Evolutionary conservation across 1,284 basidiomycete species (phyloP).

Genomic region (Ceratobasidium sp.): DNA sequence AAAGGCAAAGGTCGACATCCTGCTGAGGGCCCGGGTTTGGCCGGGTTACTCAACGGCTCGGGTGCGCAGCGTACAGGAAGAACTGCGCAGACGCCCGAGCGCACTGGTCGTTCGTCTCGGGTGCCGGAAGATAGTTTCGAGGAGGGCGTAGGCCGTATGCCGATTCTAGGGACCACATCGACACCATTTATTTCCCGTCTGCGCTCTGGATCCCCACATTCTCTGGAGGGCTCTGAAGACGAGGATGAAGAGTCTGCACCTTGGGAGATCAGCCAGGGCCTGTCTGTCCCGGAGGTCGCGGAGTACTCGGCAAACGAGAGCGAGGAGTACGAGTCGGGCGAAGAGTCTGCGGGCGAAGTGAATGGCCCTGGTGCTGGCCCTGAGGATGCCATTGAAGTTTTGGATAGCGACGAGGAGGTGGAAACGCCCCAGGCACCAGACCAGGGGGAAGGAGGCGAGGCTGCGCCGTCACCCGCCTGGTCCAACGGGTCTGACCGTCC

Average conservation of each 20-base stretch:
- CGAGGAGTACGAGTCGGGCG: constrained; percentile 6
- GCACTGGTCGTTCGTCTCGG: background rate
- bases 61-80: constrained; percentile 1
- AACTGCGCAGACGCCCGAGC: constrained; percentile 1
- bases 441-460: background rate
- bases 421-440: background rate
- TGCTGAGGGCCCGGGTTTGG: constrained; percentile 28
- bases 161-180: constrained; percentile 24
- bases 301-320: background rate
- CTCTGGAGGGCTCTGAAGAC: background rate
- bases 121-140: constrained; percentile 39
- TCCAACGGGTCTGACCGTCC: background rate
- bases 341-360: background rate
- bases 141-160: constrained; percentile 32
- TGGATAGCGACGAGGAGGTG: constrained; percentile 35
- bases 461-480: background rate
- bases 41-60: constrained; percentile 17
- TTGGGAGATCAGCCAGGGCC: constrained; percentile 2
- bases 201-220: background rate
- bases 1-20: constrained; percentile 41
- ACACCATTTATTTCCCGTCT: constrained; percentile 26
- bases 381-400: constrained; percentile 40
- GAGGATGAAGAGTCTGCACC: constrained; percentile 10
- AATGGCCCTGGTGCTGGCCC: background rate
- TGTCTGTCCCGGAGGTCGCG: background rate